Evolutionary conservation across 2,329 filamentous ascomycete genomes (phyloP), one percentile per base, ranked within the genome.

Genomic region (Samsoniella hepiali): DNA sequence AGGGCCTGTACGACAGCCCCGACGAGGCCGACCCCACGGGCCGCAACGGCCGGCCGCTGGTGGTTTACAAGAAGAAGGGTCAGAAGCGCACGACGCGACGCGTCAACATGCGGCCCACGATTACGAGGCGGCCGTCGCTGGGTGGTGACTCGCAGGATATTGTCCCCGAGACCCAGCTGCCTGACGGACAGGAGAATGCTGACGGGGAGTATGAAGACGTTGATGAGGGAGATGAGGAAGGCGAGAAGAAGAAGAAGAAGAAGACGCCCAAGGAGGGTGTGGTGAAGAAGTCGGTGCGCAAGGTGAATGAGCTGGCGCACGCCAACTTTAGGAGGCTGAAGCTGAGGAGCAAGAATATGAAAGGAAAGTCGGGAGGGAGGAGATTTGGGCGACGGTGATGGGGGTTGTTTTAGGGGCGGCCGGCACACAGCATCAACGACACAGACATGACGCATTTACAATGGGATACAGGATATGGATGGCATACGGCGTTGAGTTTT

Each of bases 31-130:
- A 83, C 44, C 76, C 79, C 0, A 71, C 82, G 13, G 84, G 79
- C 59, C 79, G 78, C n/a, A 77, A 86, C 68, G 86, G 86, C 1
- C 80, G 84, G 66, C 87, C 87, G 2, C 73, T 87, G 44, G 84
- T 82, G 61, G 75, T 85, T 1, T 94, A 84, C 79, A 94, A 93
- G 81, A 95, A 95, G 83, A 91, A 91, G 78, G 91, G 90, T 0
- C 84, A 91, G 72, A 95, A 95, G 79, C 82, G 91, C 65, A 91
- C 90, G 62, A 94, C 91, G 3, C 81, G 88, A 66, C 79, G 82
- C 55, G 81, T 84, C 62, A 92, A 88, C 65, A 91, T 89, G 78
- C 81, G 77, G 66, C 85, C 85, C 2, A 81, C 76, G 0, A 73
- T 78, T 62, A 72, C 73, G 7, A 83, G 81, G 69, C 81, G 86